Base-by-base conservation (phyloP, 139 green algal genomes). In the Picochlorum sp. region DNA sequence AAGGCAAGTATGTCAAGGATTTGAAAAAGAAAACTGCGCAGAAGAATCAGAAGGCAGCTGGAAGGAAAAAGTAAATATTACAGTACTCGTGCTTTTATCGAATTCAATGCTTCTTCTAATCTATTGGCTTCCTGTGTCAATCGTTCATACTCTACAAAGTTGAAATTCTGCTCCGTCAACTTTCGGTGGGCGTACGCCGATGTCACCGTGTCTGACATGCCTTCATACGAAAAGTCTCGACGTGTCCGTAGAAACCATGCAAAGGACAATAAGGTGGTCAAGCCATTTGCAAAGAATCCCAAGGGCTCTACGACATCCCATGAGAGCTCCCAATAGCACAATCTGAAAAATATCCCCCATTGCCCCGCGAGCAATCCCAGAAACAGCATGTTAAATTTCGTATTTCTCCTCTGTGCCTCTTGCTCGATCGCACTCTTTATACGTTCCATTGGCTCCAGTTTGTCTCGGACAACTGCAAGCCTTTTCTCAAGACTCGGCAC, bases 291-390 rank as follows among this genome's bases (percentile, higher is more conserved):
- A 21, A 73, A 65, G 50, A 73, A 73, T n/a, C 56, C 66, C 9
- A 73, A 6, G 4, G 66, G 66, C 28, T 73, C 66, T 37, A 83
- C 75, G 2, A 85, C 75, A 66, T 85, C 79, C 79, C 79, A 85
- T n/a, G 60, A 75, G 14, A 82, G 69, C 65, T 85, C 79, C 58
- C 59, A 80, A 59, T 72, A 84, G 0, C 69, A 80, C 24, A 84
- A 57, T 24, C 77, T 58, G 47, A 78, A 74, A 24, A 80, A 66
- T 23, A 78, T 32, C 4, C 11, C 61, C 50, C 61, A 77, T 37
- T 70, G 61, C 20, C 32, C 52, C 18, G 44, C 34, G 18, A 78
- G 21, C 5, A 52, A 21, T 45, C 37, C 65, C 58, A 74, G 66
- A 21, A 73, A 45, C 4, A 58, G 4, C 37, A 64, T 44, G n/a